A percentile compares a stretch with the other conserved stretches of the same genome.
Conservation (phyloP, 108 stramenopile species). For the Skeletonema marinoi region DNA sequence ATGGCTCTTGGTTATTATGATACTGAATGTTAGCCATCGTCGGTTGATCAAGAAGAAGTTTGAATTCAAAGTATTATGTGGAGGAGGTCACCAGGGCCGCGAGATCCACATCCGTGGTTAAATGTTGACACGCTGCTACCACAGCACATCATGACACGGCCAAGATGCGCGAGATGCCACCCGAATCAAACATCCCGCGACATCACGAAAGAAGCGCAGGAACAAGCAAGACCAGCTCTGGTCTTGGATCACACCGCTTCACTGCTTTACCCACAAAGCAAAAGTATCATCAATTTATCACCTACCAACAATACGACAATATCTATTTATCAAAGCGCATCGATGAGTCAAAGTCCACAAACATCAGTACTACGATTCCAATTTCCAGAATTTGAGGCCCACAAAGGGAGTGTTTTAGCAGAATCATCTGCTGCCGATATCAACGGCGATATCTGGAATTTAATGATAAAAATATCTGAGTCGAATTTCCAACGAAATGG, state of each 20-base stretch:
- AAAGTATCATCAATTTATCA: background rate
- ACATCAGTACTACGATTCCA: background rate
- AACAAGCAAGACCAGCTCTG: background rate
- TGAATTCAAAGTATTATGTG: background rate
- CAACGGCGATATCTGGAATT: background rate
- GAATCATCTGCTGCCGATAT: background rate
- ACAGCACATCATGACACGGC: background rate
- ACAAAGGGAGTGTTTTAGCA: background rate
- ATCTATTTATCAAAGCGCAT: background rate
- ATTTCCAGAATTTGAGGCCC: background rate
- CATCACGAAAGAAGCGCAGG: background rate
- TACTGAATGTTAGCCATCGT: background rate
- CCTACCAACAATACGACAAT: background rate
- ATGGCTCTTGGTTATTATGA: constrained; percentile 38
- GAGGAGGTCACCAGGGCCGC: too few species aligned
- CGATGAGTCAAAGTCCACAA: background rate
- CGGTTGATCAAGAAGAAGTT: background rate
- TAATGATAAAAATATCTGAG: background rate
- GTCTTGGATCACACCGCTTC: background rate
- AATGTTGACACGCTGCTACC: background rate
- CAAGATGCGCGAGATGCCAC: background rate
- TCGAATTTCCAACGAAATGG: background rate
- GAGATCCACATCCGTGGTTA: too few species aligned
- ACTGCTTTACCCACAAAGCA: background rate
- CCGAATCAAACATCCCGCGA: background rate